Evolutionary conservation across 2,329 filamentous ascomycete genomes (phyloP).

Genomic region (Aplosporella prunicola): DNA sequence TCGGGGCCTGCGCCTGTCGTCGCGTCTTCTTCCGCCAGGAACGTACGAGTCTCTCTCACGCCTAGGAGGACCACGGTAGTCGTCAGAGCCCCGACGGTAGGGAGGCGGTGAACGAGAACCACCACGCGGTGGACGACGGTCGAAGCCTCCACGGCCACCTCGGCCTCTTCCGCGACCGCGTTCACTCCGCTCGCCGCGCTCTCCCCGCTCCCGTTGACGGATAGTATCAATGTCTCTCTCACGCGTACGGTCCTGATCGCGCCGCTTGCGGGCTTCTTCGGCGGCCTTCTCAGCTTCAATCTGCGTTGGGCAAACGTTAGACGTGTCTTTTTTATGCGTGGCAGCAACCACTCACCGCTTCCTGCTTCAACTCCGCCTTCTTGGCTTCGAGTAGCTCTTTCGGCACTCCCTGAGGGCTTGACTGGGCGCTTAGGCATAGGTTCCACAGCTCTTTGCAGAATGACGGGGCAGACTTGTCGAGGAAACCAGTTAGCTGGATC

Average conservation of each 20-base stretch:
- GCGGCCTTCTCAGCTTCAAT: conserved; percentile 74
- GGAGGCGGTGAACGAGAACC: conserved; percentile 45
- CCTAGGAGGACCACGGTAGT: conserved; percentile 35
- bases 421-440: conserved; percentile 80
- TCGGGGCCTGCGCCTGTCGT: conserved; percentile 29
- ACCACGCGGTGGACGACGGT: conserved; percentile 38
- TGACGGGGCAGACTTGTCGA: conserved; percentile 78
- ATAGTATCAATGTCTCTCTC: conserved; percentile 62
- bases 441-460: conserved; percentile 96
- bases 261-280: conserved; percentile 61
- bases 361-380: conserved; percentile 87
- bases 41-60: conserved; percentile 50
- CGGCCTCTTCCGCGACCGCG: conserved; percentile 31
- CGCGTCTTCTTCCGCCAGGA: conserved; percentile 35
- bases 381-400: conserved; percentile 93
- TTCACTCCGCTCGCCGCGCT: conserved; percentile 36
- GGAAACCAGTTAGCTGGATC: conserved; percentile 87
- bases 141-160: conserved; percentile 43
- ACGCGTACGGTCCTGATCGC: conserved; percentile 60
- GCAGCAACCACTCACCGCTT: conserved; percentile 57
- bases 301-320: conserved; percentile 36
- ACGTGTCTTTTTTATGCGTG: not conserved
- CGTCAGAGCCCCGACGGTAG: conserved; percentile 38
- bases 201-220: conserved; percentile 51
- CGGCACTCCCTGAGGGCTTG: conserved; percentile 79